Percentiles rank a stretch among this genome's conserved stretches.
Conservation (phyloP, 2,329 filamentous ascomycete genomes). For the Davidsoniella neocaledoniae region DNA sequence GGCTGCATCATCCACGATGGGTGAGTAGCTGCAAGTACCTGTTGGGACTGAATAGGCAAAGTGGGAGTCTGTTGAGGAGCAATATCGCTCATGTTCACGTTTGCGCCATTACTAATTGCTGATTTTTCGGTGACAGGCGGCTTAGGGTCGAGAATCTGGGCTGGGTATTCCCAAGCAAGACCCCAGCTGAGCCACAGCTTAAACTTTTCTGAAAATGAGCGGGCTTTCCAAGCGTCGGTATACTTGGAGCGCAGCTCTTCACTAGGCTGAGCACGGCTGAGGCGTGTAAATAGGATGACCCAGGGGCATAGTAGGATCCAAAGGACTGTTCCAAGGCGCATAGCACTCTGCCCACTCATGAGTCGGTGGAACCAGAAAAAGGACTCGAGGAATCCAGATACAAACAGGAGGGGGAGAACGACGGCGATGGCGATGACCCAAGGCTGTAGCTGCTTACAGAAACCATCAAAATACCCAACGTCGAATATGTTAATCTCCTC, state of each 20-base stretch:
- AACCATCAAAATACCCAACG: background rate
- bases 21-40: too few relatives aligned
- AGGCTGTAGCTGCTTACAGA: background rate
- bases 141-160: too few relatives aligned
- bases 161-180: slow-evolving; percentile 20
- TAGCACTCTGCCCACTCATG: slow-evolving; percentile 18
- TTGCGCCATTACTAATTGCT: too few relatives aligned
- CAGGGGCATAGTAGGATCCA: slow-evolving; percentile 17
- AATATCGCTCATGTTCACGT: too few relatives aligned
- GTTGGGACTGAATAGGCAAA: too few relatives aligned
- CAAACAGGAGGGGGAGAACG: slow-evolving; percentile 17
- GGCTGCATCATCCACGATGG: too few relatives aligned
- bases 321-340: slow-evolving; percentile 18
- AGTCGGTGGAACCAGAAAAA: slow-evolving; percentile 20
- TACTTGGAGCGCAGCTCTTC: slow-evolving; percentile 8
- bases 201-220: background rate
- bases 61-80: too few relatives aligned
- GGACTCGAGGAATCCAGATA: slow-evolving; percentile 19
- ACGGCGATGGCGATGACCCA: slow-evolving; percentile 16
- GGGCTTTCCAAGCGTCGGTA: background rate
- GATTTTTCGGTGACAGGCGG: too few relatives aligned
- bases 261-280: slow-evolving; percentile 17
- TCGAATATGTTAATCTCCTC: too few relatives aligned
- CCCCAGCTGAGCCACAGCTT: background rate
- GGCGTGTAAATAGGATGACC: slow-evolving; percentile 16